Conservation (phyloP, 306 rosid genomes). For the Urtica urens region DNA sequence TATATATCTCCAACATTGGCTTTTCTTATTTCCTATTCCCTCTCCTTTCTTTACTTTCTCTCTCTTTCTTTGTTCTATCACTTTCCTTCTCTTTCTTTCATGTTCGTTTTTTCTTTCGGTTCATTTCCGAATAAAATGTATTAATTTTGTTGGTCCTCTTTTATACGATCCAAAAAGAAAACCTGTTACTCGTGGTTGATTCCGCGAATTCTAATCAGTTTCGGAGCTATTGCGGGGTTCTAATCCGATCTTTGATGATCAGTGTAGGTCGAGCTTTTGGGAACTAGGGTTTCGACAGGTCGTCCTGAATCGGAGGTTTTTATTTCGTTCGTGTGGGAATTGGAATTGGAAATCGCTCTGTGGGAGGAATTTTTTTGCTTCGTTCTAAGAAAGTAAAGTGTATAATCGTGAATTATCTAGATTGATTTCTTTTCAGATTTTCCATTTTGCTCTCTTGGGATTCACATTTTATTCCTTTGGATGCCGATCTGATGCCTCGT, state of each 20-base stretch:
- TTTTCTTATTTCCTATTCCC: not conserved
- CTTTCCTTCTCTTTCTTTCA: conserved; percentile 4
- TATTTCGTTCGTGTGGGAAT: not conserved
- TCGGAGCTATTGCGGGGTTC: not conserved
- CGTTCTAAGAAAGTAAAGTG: not conserved
- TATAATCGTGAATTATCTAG: not conserved
- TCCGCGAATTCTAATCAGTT: conserved; percentile 1
- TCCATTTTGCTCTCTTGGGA: not conserved
- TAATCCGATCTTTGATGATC: conserved; percentile 15
- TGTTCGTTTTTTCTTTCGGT: conserved; percentile 13
- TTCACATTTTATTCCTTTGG: not conserved
- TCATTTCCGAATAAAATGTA: not conserved
- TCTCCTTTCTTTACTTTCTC: conserved; percentile 35
- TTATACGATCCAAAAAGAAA: conserved; percentile 8
- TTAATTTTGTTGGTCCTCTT: not conserved
- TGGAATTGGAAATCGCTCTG: not conserved
- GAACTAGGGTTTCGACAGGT: conserved; percentile 12
- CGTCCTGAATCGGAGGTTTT: conserved; percentile 9
- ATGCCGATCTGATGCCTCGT: conserved; percentile 5
- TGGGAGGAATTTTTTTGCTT: not conserved
- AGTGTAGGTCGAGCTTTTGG: conserved; percentile 20
- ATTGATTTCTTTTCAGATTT: not conserved
- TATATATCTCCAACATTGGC: not conserved
- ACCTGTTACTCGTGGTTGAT: not conserved
- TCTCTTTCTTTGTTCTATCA: conserved; percentile 21